These are phyloP conservation scores for Rhizopogon rudus DNA, from an alignment of 768 basidiomycete species.

Conservation along the genomic window DNA sequence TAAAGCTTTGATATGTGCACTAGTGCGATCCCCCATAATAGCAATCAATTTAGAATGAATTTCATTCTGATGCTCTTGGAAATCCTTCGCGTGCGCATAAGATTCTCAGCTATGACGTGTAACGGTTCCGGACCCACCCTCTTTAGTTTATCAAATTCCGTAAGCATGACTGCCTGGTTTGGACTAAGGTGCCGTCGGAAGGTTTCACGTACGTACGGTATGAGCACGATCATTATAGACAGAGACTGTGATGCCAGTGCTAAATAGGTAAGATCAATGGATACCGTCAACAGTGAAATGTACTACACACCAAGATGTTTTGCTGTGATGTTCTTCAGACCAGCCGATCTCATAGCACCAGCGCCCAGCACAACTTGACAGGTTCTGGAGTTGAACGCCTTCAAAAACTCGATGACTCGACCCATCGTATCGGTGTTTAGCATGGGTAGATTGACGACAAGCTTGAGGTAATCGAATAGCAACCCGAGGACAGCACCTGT, in stretches of 20 bases:
- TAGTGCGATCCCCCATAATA: slow-evolving; percentile 95
- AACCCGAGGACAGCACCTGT: slow-evolving; percentile 71
- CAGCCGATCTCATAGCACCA: slow-evolving; percentile 98
- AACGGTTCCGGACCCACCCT: slow-evolving; percentile 51
- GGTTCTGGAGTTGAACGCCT: slow-evolving; percentile 95
- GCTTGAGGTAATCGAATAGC: slow-evolving; percentile 79
- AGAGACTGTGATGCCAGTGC: slow-evolving; percentile 95
- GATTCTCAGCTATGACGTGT: background rate
- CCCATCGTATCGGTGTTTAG: slow-evolving; percentile 96
- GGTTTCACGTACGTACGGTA: slow-evolving; percentile 93
- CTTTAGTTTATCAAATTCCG: slow-evolving; percentile 98
- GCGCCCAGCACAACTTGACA: slow-evolving; percentile 98
- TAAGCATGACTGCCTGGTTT: slow-evolving; percentile 94
- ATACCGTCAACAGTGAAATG: slow-evolving; percentile 4
- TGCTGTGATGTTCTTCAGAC: slow-evolving; percentile 96
- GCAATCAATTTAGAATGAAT: slow-evolving; percentile 96
- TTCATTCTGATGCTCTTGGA: slow-evolving; percentile 98
- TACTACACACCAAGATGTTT: slow-evolving; percentile 79
- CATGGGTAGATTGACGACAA: slow-evolving; percentile 83
- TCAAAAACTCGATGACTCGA: slow-evolving; percentile 90
- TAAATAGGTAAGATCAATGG: slow-evolving; percentile 27
- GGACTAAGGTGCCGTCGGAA: slow-evolving; percentile 90
- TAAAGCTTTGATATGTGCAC: slow-evolving; percentile 78
- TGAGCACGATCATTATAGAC: slow-evolving; percentile 89
- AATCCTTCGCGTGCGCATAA: slow-evolving; percentile 47